Conservation (phyloP, 2,329 filamentous ascomycete species). For the Elsinoe ampelina region DNA sequence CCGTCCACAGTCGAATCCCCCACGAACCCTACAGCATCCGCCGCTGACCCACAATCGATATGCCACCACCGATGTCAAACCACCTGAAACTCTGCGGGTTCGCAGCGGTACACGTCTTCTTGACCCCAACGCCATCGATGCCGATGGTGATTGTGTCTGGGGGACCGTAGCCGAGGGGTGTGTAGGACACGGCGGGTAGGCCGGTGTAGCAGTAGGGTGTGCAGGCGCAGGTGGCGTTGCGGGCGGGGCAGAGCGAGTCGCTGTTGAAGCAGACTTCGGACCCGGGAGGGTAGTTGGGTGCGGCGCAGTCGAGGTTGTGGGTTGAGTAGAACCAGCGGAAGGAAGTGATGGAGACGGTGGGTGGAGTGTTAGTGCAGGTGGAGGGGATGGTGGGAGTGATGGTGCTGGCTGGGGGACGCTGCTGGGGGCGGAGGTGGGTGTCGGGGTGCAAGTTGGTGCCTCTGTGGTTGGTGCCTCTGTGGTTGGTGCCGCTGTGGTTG, state of each 20-base stretch:
- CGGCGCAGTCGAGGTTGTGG: conserved; percentile 13
- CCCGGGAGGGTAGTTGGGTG: conserved; percentile 2
- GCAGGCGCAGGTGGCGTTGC: conserved; percentile 3
- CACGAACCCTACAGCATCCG: conserved; percentile 8
- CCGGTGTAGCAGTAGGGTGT: conserved; percentile 10
- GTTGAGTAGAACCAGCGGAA: conserved; percentile 12
- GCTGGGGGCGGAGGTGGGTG: not conserved
- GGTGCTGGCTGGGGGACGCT: not conserved
- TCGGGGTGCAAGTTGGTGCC: no score
- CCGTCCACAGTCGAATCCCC: conserved; percentile 7
- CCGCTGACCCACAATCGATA: conserved; percentile 9
- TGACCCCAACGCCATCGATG: not conserved
- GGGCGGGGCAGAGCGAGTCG: not conserved
- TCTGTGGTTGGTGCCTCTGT: not conserved
- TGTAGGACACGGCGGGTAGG: conserved; percentile 4
- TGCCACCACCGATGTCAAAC: conserved; percentile 4
- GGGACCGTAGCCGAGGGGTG: conserved; percentile 11
- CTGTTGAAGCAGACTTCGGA: conserved; percentile 10
- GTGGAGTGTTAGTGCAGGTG: not conserved
- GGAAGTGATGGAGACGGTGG: conserved; percentile 11
- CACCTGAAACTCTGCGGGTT: not conserved
- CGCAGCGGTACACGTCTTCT: not conserved
- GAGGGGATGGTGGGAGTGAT: not conserved
- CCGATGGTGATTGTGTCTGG: conserved; percentile 8
- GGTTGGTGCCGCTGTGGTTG: not conserved